Base-by-base conservation (phyloP, 768 basidiomycete species). In the Sutorius australiensis region DNA sequence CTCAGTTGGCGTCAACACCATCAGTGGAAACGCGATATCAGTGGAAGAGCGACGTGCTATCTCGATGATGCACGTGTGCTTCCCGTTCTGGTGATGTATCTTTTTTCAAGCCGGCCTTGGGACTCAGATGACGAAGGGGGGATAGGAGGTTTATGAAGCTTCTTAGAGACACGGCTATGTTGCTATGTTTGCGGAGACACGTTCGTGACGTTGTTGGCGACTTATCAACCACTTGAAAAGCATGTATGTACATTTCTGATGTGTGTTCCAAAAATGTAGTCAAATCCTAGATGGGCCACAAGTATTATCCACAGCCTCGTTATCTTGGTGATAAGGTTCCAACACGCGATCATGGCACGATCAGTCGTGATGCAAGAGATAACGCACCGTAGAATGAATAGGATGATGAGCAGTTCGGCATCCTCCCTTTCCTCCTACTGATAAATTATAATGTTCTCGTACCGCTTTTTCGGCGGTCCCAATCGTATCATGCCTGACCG, bases 1-100 rank as follows among this genome's bases (percentile, higher is more conserved):
- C 10, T 21, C 39, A 67, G 65, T 14, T 28, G 24, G 24, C 17
- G n/a, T 38, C 53, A 60, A 65, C 43, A 55, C 51, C 53, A 67
- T 63, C 61, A 60, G 55, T 24, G 54, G 47, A 52, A 52, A 50
- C 42, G 42, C 13, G 48, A 43, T 54, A 67, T 63, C 61, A 60
- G 55, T 24, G 54, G 47, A 52, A 52, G 51, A 45, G 42, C 13
- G 49, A 43, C 27, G 50, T 50, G 54, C 32, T 54, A 60, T 67
- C 64, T 56, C 32, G 56, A 60, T 60, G 60, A 62, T 65, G 17
- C 60, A 60, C 57, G 59, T 58, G 62, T 60, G 5, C 32, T 61
- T 63, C 33, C 65, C 53, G 39, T 54, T 56, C 39, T 37, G 57
- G 53, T 17, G 21, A 21, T 37, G 31, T 51, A 54, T 45, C 34